Conservation (phyloP, 2,329 filamentous ascomycete species). For the Paraphoma chrysanthemicola region DNA sequence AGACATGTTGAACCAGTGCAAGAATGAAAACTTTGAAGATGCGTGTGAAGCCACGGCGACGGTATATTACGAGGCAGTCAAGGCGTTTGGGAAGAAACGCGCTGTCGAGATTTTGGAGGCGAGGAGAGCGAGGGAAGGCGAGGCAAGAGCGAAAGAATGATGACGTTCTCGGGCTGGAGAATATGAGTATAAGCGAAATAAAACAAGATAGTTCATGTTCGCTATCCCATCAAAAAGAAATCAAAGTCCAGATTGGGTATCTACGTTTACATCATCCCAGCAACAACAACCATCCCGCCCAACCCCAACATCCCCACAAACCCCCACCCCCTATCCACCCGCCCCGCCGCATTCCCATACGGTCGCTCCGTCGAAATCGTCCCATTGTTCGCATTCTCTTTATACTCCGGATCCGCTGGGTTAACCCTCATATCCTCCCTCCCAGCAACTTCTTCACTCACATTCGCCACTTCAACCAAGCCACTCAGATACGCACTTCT, state of each 20-base stretch:
- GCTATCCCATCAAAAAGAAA: neutral
- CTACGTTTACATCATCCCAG: neutral
- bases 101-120: constrained; percentile 3
- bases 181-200: too few relatives aligned
- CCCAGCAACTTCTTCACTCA: too few relatives aligned
- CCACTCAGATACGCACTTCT: neutral
- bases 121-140: neutral
- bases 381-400: too few relatives aligned
- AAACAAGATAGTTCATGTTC: too few relatives aligned
- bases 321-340: too few relatives aligned
- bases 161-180: too few relatives aligned
- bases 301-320: neutral
- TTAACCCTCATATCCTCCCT: too few relatives aligned
- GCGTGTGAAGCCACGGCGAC: constrained; percentile 37
- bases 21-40: constrained; percentile 18
- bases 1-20: constrained; percentile 43
- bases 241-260: neutral
- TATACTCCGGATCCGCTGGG: too few relatives aligned
- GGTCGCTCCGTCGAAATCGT: too few relatives aligned
- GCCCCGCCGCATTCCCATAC: too few relatives aligned
- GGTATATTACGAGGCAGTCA: constrained; percentile 44
- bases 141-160: neutral
- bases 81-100: constrained; percentile 25
- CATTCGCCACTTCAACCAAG: neutral
- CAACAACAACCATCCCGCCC: neutral